phyloP scores from a whole-genome alignment of 148 eudicot species.

The Spergularia marina region DNA sequence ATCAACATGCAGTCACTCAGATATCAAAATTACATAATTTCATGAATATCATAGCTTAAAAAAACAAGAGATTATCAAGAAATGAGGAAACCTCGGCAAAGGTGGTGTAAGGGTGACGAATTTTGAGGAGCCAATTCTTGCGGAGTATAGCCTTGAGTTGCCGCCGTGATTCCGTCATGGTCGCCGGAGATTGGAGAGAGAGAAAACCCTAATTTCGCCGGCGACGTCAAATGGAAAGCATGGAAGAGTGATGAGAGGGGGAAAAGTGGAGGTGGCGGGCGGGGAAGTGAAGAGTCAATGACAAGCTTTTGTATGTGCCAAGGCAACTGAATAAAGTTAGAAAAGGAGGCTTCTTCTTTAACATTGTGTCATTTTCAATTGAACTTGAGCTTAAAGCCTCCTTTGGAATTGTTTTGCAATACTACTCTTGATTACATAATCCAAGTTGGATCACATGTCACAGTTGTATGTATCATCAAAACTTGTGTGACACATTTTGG shows the following conservation, averaged over 20 bases:
- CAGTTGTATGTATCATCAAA: no score
- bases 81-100: constrained; percentile 57
- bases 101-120: constrained; percentile 85
- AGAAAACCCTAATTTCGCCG: constrained; percentile 10
- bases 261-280: constrained; percentile 21
- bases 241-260: neutral
- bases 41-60: neutral
- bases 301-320: constrained; percentile 14
- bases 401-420: no score
- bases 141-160: constrained; percentile 93
- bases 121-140: constrained; percentile 89
- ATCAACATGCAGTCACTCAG: neutral
- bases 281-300: neutral
- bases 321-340: no score
- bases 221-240: neutral
- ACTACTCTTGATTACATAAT: no score
- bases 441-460: no score
- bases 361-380: no score
- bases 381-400: no score
- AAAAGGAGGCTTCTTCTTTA: constrained; percentile 3
- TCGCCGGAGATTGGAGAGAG: neutral
- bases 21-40: neutral
- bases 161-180: constrained; percentile 38
- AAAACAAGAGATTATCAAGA: neutral
- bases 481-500: no score